Percentiles rank a stretch among this genome's conserved stretches.
phyloP scores from a whole-genome alignment of 2,329 filamentous ascomycete species.

The Bipolaris gigantea region DNA sequence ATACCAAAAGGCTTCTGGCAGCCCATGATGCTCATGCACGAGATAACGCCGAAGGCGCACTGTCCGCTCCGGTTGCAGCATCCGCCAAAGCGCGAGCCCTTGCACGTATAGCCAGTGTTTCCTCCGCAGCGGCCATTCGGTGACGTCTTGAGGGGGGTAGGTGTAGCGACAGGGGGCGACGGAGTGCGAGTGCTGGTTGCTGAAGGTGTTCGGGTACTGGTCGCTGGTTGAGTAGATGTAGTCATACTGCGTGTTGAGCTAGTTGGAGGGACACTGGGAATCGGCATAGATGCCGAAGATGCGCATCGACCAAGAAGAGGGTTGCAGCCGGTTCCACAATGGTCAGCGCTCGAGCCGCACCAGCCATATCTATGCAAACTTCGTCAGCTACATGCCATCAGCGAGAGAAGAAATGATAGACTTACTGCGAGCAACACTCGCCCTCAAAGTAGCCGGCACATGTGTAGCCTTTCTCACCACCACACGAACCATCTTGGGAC shows the following conservation, averaged over 20 bases:
- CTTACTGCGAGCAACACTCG: slow-evolving; percentile 25
- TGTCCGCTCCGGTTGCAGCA: slow-evolving; percentile 2
- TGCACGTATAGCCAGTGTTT: slow-evolving; percentile 4
- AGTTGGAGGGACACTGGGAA: neutral
- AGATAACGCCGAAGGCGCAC: neutral
- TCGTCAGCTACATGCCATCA: neutral
- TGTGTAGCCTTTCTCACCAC: slow-evolving; percentile 13
- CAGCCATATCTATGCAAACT: slow-evolving; percentile 4
- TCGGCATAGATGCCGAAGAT: neutral
- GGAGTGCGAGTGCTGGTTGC: slow-evolving; percentile 4
- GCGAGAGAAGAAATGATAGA: neutral
- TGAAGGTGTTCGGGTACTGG: neutral
- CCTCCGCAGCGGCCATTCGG: slow-evolving; percentile 3
- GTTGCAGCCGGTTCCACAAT: slow-evolving; percentile 10
- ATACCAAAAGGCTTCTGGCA: slow-evolving; percentile 4
- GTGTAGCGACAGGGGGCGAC: neutral
- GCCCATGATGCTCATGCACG: slow-evolving; percentile 2
- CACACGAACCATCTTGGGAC: slow-evolving; percentile 18
- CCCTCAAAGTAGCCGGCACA: slow-evolving; percentile 20
- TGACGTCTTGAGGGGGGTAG: neutral
- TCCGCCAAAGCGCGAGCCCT: neutral
- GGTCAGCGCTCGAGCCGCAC: slow-evolving; percentile 11
- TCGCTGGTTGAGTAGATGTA: slow-evolving; percentile 1
- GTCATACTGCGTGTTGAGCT: neutral
- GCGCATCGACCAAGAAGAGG: slow-evolving; percentile 6